Evolutionary conservation across 331 rosid genomes (phyloP), one percentile per base, ranked within the genome.

Genomic region (Malus hybrid): DNA sequence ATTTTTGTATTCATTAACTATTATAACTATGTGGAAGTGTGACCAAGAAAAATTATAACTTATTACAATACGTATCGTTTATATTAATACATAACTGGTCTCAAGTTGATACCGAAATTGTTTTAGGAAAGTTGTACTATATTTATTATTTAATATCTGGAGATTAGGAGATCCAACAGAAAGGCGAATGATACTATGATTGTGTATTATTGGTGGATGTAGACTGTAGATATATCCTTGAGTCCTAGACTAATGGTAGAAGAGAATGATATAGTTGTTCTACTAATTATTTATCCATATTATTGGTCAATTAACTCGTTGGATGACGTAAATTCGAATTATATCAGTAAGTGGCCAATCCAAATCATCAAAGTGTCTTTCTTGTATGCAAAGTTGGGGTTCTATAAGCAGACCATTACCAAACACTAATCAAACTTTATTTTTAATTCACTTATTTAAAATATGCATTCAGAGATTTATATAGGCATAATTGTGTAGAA

Each of bases 171-270:
- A 48, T 50, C 56, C 56, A 16, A 50, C n/a, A 2, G n/a, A 50
- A 15, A 50, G 56, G 56, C 7, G 56, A 50, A 50, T 39, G 56
- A 50, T 15, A 15, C n/a, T 0, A 16, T 50, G 13, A n/a, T 46
- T 62, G 22, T 74, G 78, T 31, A 63, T 63, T 74, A 74, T 74
- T 44, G 62, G 60, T 63, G 15, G 61, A 65, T 28, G 70, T 14
- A 29, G 46, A 39, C 1, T 39, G 46, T 9, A 2, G 46, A 9
- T 9, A 39, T 2, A 42, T 62, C 54, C 48, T 44, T 33, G 52
- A 18, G 5, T 20, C 20, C 50, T 27, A 15, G 68, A 36, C 31
- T 0, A 48, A 73, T 73, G 27, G 56, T 28, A 28, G 46, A 8
- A 46, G 62, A 44, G 31, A 28, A 63, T 63, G 78, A 63, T 13